Evolutionary conservation across 2,329 filamentous ascomycete genomes (phyloP).

Genomic region (Xylariales sp.): DNA sequence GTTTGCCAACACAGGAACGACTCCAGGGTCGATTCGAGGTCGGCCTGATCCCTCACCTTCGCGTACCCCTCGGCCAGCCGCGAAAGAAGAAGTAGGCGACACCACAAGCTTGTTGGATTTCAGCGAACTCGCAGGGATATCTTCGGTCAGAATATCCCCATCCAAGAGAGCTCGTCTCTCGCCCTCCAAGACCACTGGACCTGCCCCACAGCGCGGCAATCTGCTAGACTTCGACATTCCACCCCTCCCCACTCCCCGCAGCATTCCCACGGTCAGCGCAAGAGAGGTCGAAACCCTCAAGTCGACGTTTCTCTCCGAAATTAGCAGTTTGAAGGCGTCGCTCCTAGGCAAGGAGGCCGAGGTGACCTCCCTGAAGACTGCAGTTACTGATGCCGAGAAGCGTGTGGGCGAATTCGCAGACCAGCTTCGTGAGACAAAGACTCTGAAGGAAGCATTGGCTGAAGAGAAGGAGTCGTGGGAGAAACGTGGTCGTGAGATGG

Average conservation of each 20-base stretch:
- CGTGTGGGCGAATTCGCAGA: constrained; percentile 85
- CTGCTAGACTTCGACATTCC: constrained; percentile 89
- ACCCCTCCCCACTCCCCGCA: constrained; percentile 88
- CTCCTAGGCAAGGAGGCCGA: constrained; percentile 92
- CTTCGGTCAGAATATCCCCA: constrained; percentile 29
- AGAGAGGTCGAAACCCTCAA: constrained; percentile 91
- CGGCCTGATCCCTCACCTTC: constrained; percentile 29
- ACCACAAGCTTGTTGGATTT: constrained; percentile 84
- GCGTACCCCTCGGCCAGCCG: constrained; percentile 29
- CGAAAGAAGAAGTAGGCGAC: constrained; percentile 42
- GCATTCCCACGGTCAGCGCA: constrained; percentile 84
- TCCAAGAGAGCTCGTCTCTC: constrained; percentile 37
- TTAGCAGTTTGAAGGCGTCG: constrained; percentile 89
- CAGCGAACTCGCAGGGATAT: constrained; percentile 53
- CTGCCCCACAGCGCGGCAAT: constrained; percentile 49
- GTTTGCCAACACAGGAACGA: constrained; percentile 32
- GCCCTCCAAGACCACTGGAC: constrained; percentile 33
- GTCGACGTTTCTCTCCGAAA: constrained; percentile 84
- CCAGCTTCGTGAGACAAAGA: constrained; percentile 72
- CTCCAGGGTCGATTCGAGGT: constrained; percentile 32
- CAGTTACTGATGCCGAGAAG: constrained; percentile 85
- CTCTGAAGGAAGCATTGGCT: constrained; percentile 64
- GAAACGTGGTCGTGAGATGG: constrained; percentile 79
- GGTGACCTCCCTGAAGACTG: constrained; percentile 78
- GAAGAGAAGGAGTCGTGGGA: constrained; percentile 81